phyloP scores from a whole-genome alignment of 2,329 filamentous ascomycete genomes.

The Stemphylium vesicarium region DNA sequence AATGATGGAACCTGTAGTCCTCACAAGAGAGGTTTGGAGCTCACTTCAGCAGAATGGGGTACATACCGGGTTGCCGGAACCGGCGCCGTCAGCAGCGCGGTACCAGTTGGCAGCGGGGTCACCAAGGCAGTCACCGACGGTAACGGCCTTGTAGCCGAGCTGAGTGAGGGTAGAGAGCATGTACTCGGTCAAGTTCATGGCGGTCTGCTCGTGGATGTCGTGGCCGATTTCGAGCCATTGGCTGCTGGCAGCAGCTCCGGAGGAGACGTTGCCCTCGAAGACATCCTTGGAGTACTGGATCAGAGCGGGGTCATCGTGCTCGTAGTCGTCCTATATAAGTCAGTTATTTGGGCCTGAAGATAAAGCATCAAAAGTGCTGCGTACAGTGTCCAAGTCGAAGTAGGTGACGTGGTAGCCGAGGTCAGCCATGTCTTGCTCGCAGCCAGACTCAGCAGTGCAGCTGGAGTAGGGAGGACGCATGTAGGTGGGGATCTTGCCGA shows the following conservation, averaged over 20 bases:
- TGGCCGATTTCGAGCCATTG: slow-evolving; percentile 58
- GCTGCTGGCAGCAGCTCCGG: slow-evolving; percentile 26
- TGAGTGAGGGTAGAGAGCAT: slow-evolving; percentile 51
- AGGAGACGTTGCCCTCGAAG: slow-evolving; percentile 57
- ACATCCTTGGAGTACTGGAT: slow-evolving; percentile 62
- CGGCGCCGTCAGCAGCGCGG: slow-evolving; percentile 48
- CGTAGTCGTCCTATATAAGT: slow-evolving; percentile 60
- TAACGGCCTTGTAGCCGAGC: slow-evolving; percentile 53
- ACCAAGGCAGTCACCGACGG: slow-evolving; percentile 57
- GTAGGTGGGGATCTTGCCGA: slow-evolving; percentile 64
- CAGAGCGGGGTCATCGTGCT: slow-evolving; percentile 56
- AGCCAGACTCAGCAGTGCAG: slow-evolving; percentile 48
- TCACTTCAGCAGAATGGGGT: slow-evolving; percentile 8
- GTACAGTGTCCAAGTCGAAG: slow-evolving; percentile 62
- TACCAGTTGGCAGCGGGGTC: slow-evolving; percentile 58
- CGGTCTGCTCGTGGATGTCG: slow-evolving; percentile 57
- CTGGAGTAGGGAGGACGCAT: slow-evolving; percentile 59
- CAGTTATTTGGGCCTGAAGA: background rate
- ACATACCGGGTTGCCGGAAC: slow-evolving; percentile 33
- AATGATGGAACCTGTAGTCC: background rate
- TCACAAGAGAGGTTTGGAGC: background rate
- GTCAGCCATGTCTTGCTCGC: slow-evolving; percentile 49
- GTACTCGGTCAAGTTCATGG: slow-evolving; percentile 51
- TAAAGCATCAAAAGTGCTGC: background rate
- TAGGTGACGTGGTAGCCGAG: slow-evolving; percentile 67